A percentile compares a stretch with the other conserved stretches of the same genome.
Conservation (phyloP, 176 grass and related monocot genomes). For the Eleusine indica region DNA sequence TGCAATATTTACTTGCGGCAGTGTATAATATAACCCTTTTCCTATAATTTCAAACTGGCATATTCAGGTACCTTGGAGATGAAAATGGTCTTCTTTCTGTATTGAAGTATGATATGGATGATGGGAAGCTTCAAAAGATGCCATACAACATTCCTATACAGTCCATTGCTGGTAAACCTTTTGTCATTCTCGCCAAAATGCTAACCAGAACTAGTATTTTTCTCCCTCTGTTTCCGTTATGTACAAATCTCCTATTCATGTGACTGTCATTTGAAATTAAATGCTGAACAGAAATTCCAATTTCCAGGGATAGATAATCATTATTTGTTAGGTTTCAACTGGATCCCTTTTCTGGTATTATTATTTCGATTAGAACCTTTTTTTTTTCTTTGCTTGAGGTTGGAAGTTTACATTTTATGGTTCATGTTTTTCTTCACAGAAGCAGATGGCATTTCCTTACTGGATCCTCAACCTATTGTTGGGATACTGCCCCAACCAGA, state of each 20-base stretch:
- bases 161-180: slow-evolving; percentile 55
- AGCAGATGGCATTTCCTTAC: slow-evolving; percentile 59
- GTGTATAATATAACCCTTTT: not conserved
- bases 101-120: slow-evolving; percentile 78
- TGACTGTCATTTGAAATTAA: slow-evolving; percentile 14
- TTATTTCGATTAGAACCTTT: slow-evolving; percentile 14
- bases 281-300: slow-evolving; percentile 18
- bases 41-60: slow-evolving; percentile 32
- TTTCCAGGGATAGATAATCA: slow-evolving; percentile 24
- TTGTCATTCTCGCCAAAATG: slow-evolving; percentile 6
- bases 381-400: slow-evolving; percentile 8
- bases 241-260: not conserved
- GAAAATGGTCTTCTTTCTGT: slow-evolving; percentile 91
- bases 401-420: slow-evolving; percentile 22
- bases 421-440: slow-evolving; percentile 45
- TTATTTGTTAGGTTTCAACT: not conserved
- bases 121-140: slow-evolving; percentile 82
- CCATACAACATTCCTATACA: slow-evolving; percentile 71
- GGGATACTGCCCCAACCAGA: slow-evolving; percentile 81
- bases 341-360: not conserved
- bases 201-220: not conserved
- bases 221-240: slow-evolving; percentile 29
- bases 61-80: slow-evolving; percentile 91
- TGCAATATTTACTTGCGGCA: not conserved
- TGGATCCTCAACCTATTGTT: slow-evolving; percentile 78